These are phyloP conservation scores for Choanephora cucurbitarum DNA, from an alignment of 371 early-diverging fungal species.

Conservation along the genomic window DNA sequence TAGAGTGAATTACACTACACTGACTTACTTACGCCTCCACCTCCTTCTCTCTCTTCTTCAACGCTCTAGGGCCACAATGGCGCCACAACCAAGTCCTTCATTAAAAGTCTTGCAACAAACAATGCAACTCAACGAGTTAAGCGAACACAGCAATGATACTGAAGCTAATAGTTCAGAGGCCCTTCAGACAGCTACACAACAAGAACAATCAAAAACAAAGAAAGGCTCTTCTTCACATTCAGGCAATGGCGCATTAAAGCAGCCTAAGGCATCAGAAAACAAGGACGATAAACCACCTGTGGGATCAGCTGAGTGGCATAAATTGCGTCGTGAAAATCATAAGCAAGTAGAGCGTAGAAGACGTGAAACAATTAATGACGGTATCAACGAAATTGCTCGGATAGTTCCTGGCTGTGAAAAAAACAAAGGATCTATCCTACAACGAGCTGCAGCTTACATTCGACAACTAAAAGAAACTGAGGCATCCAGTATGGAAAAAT, in stretches of 20 bases:
- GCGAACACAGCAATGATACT: not conserved
- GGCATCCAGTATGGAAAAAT: conserved; percentile 58
- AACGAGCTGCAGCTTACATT: conserved; percentile 84
- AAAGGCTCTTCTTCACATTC: too few species aligned
- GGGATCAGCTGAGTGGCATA: conserved; percentile 85
- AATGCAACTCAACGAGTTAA: conserved; percentile 12
- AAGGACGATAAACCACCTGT: conserved; percentile 48
- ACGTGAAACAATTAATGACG: conserved; percentile 91
- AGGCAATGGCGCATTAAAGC: not conserved
- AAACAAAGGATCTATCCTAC: conserved; percentile 88
- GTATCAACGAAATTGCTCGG: conserved; percentile 81
- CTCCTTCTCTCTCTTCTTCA: too few species aligned
- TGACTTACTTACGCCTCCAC: too few species aligned
- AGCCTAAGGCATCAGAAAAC: conserved; percentile 1
- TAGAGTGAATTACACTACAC: too few species aligned
- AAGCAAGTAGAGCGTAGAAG: conserved; percentile 93
- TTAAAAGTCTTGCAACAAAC: conserved; percentile 26
- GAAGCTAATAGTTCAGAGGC: conserved; percentile 1
- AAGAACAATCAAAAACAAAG: not conserved
- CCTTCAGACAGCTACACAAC: not conserved
- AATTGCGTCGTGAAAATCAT: conserved; percentile 82
- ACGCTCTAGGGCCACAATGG: conserved; percentile 13
- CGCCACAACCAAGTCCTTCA: conserved; percentile 22
- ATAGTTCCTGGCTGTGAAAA: conserved; percentile 89
- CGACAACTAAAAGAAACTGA: conserved; percentile 73